These are phyloP conservation scores for Sordariomycetes sp. DNA, from an alignment of 2,329 filamentous ascomycete genomes.

Conservation along the genomic window DNA sequence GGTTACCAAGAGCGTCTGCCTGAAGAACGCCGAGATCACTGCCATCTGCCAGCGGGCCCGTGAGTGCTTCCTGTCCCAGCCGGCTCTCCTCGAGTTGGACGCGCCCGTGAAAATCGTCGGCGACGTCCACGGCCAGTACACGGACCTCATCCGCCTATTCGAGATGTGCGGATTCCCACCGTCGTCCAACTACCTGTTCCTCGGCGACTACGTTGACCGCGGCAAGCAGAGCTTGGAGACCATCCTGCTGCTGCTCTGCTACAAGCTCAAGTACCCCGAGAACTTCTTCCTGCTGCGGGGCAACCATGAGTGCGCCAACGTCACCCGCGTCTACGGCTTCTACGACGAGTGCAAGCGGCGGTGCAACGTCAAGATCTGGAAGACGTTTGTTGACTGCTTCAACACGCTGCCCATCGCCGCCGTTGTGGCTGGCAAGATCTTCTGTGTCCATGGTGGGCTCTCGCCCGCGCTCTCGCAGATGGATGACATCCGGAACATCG, in stretches of 20 bases:
- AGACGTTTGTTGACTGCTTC: constrained; percentile 94
- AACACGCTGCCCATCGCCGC: constrained; percentile 90
- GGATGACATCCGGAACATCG: constrained; percentile 96
- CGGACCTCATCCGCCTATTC: constrained; percentile 90
- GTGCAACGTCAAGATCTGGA: constrained; percentile 97
- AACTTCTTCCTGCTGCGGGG: constrained; percentile 94
- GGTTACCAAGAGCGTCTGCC: constrained; percentile 91
- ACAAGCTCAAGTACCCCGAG: constrained; percentile 94
- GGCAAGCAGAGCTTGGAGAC: constrained; percentile 95
- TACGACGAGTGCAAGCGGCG: constrained; percentile 97
- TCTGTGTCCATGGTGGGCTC: constrained; percentile 90
- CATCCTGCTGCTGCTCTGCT: constrained; percentile 83
- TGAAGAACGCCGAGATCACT: constrained; percentile 95
- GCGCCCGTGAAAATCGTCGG: constrained; percentile 97
- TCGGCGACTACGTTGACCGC: constrained; percentile 93
- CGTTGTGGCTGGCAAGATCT: constrained; percentile 96
- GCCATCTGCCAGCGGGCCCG: constrained; percentile 84
- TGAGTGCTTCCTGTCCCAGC: constrained; percentile 84
- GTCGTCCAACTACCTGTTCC: constrained; percentile 81
- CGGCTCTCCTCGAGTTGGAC: constrained; percentile 81
- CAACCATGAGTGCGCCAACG: constrained; percentile 95
- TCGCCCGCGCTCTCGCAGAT: constrained; percentile 90
- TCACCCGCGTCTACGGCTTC: constrained; percentile 92
- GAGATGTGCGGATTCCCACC: constrained; percentile 98
- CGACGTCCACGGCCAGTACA: constrained; percentile 94